Percentiles rank a stretch among this genome's conserved stretches.
phyloP scores from a whole-genome alignment of 208 protist genomes.

The Trypanosoma mega region DNA sequence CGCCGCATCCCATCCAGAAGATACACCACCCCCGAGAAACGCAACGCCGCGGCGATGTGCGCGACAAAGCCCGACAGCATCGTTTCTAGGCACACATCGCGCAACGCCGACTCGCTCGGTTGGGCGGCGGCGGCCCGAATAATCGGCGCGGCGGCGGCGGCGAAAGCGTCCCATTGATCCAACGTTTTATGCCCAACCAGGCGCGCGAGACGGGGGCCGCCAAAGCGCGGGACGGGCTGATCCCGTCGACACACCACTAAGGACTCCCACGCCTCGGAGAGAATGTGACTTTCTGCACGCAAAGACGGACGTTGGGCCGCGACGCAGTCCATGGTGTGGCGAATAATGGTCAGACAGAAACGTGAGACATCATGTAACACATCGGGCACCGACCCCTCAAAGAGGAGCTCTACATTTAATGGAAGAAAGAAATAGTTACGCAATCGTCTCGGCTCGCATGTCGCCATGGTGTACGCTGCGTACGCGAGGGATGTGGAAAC shows the following conservation, averaged over 20 bases:
- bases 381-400: conserved; percentile 13
- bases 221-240: conserved; percentile 29
- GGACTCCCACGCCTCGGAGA: conserved; percentile 67
- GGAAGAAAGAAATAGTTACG: conserved; percentile 44
- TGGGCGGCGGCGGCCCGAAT: conserved; percentile 36
- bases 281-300: conserved; percentile 29
- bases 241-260: conserved; percentile 23
- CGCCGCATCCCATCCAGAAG: conserved; percentile 42
- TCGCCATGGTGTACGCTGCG: conserved; percentile 24
- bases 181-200: conserved; percentile 44
- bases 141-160: conserved; percentile 31
- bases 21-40: conserved; percentile 60
- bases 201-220: conserved; percentile 29
- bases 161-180: conserved; percentile 47
- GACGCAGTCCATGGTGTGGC: conserved; percentile 52
- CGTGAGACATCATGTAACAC: conserved; percentile 35
- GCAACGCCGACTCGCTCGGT: conserved; percentile 30
- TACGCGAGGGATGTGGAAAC: conserved; percentile 58
- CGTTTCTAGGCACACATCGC: conserved; percentile 49
- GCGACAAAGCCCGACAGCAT: conserved; percentile 51
- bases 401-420: conserved; percentile 56
- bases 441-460: conserved; percentile 14
- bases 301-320: conserved; percentile 58
- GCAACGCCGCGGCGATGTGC: conserved; percentile 51
- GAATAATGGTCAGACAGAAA: conserved; percentile 53